Evolutionary conservation across 306 rosid genomes (phyloP).

Genomic region (Trifolium repens): DNA sequence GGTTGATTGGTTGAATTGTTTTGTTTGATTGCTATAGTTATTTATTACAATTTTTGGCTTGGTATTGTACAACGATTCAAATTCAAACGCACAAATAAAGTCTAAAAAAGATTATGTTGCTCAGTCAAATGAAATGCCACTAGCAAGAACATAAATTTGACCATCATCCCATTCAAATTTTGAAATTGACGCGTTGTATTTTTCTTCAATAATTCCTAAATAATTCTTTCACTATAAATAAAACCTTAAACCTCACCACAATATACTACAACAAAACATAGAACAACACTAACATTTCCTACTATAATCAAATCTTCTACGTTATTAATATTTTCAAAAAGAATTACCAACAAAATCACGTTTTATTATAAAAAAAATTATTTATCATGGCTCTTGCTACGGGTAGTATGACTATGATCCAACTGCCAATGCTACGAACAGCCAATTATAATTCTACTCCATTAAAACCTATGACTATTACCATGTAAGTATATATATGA

Average conservation of each 20-base stretch:
- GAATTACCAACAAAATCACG: not conserved
- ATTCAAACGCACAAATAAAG: too few relatives aligned
- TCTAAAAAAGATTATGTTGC: too few relatives aligned
- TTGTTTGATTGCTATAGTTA: too few relatives aligned
- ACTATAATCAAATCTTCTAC: not conserved
- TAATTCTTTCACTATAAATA: not conserved
- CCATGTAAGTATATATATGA: conserved; percentile 12
- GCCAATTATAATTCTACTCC: not conserved
- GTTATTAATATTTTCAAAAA: not conserved
- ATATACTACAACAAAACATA: not conserved
- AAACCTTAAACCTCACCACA: not conserved
- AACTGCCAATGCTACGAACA: not conserved
- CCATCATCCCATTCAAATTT: not conserved
- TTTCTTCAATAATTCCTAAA: not conserved
- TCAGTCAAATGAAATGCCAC: too few relatives aligned
- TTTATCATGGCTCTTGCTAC: conserved; percentile 12
- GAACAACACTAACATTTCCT: not conserved
- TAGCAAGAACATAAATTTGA: too few relatives aligned
- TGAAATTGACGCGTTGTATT: not conserved
- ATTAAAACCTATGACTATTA: not conserved
- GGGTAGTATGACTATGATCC: not conserved
- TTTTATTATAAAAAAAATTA: not conserved
- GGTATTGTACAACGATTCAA: too few relatives aligned
- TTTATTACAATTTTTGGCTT: too few relatives aligned
- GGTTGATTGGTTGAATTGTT: too few relatives aligned